A percentile compares a stretch with the other conserved stretches of the same genome.
These are phyloP conservation scores for Dictyostelium purpureum DNA, from an alignment of 78 protist species.

Conservation along the genomic window DNA sequence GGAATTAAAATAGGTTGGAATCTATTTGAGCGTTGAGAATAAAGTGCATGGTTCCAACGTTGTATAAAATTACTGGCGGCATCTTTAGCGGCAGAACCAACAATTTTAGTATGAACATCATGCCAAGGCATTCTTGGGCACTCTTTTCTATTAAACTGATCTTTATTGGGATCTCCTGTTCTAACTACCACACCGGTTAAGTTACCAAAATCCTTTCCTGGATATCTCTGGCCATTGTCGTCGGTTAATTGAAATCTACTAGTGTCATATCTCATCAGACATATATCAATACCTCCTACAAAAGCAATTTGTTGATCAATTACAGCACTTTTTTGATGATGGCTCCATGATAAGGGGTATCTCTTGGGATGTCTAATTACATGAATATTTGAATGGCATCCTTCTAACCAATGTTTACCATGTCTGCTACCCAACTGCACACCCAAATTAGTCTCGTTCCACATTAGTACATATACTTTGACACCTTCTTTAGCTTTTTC, in stretches of 20 bases:
- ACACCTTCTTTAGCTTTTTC: constrained; percentile 80
- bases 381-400: constrained; percentile 52
- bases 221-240: neutral
- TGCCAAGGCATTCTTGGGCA: constrained; percentile 96
- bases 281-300: constrained; percentile 91
- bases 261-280: constrained; percentile 86
- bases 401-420: constrained; percentile 24
- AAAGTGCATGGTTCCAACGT: constrained; percentile 85
- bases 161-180: constrained; percentile 34
- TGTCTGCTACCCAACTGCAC: constrained; percentile 51
- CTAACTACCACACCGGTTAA: neutral
- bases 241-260: constrained; percentile 35
- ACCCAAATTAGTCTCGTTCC: constrained; percentile 77
- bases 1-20: constrained; percentile 41
- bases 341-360: constrained; percentile 77
- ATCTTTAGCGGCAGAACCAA: constrained; percentile 90
- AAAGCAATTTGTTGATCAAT: constrained; percentile 86
- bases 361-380: constrained; percentile 52
- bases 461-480: constrained; percentile 38
- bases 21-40: constrained; percentile 1
- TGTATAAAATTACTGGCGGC: constrained; percentile 88
- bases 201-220: constrained; percentile 74
- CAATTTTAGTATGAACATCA: constrained; percentile 81
- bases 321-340: constrained; percentile 88
- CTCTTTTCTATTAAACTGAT: constrained; percentile 26